A percentile compares a stretch with the other conserved stretches of the same genome.
phyloP scores from a whole-genome alignment of 306 rosid genomes.

The Quercus variabilis region DNA sequence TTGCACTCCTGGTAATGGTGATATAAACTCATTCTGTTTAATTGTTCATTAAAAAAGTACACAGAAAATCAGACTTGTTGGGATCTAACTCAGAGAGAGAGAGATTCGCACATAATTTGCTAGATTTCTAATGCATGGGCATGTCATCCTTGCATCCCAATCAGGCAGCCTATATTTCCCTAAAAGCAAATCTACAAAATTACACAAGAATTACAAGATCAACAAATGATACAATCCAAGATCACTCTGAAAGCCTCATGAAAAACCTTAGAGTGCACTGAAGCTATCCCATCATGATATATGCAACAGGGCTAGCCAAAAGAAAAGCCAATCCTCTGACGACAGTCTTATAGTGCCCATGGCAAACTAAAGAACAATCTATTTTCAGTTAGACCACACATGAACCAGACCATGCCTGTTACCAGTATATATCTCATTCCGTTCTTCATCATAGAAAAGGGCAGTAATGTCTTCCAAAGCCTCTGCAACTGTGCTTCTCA shows the following conservation, averaged over 20 bases:
- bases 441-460: slow-evolving; percentile 84
- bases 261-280: not conserved
- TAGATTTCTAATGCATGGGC: not conserved
- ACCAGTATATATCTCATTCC: slow-evolving; percentile 88
- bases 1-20: not conserved
- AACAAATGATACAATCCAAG: slow-evolving; percentile 28
- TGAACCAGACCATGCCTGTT: slow-evolving; percentile 81
- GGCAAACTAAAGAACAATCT: not conserved
- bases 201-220: not conserved
- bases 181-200: not conserved
- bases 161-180: not conserved
- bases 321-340: not conserved
- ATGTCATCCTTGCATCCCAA: not conserved
- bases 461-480: slow-evolving; percentile 93
- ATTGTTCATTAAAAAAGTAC: too few relatives aligned
- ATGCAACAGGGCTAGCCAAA: not conserved
- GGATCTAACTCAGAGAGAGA: too few relatives aligned
- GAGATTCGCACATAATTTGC: not conserved
- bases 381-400: slow-evolving; percentile 81
- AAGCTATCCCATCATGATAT: not conserved
- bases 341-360: not conserved
- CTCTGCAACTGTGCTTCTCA: slow-evolving; percentile 73
- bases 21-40: not conserved
- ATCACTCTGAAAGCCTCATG: slow-evolving; percentile 14
- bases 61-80: too few relatives aligned